Conservation (phyloP, 2,329 filamentous ascomycete species). For the Exophiala lecanii-corni region DNA sequence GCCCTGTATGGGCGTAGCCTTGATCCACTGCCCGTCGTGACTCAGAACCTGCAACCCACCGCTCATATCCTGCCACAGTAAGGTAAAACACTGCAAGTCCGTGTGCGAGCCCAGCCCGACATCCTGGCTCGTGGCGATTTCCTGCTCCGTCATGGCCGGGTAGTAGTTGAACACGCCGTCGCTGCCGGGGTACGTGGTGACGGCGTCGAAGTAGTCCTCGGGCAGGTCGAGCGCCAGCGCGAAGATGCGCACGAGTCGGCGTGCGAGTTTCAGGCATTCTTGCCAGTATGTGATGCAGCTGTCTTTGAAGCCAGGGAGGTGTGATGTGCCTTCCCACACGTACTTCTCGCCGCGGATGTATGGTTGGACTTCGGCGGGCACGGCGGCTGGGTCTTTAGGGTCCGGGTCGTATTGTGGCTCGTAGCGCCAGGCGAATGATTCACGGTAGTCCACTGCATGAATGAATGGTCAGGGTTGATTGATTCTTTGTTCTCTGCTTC, state of each 20-base stretch:
- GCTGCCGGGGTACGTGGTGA: conserved; percentile 49
- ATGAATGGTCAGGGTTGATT: not conserved
- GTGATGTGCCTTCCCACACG: conserved; percentile 49
- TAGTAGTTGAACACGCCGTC: conserved; percentile 46
- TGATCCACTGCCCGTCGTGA: conserved; percentile 38
- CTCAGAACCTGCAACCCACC: conserved; percentile 49
- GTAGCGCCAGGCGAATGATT: conserved; percentile 51
- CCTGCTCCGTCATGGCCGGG: conserved; percentile 34
- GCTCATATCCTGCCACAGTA: conserved; percentile 52
- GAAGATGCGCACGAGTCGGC: conserved; percentile 50
- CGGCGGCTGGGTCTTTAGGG: conserved; percentile 34
- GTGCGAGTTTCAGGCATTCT: conserved; percentile 47
- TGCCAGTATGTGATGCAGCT: conserved; percentile 47
- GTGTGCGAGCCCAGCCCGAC: conserved; percentile 47
- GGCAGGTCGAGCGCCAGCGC: conserved; percentile 52
- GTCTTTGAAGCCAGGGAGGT: conserved; percentile 47
- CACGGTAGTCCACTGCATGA: conserved; percentile 42
- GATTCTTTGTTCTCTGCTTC: not conserved
- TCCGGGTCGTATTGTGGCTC: conserved; percentile 50
- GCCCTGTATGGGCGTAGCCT: conserved; percentile 38
- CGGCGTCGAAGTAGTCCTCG: conserved; percentile 53
- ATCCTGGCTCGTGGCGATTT: conserved; percentile 27
- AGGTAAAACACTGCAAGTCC: conserved; percentile 51
- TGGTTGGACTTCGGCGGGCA: conserved; percentile 42
- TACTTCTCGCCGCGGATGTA: conserved; percentile 48